Evolutionary conservation across 345 rosid species (phyloP), one percentile per base, ranked within the genome.

Genomic region (Hypericum androsaemum): DNA sequence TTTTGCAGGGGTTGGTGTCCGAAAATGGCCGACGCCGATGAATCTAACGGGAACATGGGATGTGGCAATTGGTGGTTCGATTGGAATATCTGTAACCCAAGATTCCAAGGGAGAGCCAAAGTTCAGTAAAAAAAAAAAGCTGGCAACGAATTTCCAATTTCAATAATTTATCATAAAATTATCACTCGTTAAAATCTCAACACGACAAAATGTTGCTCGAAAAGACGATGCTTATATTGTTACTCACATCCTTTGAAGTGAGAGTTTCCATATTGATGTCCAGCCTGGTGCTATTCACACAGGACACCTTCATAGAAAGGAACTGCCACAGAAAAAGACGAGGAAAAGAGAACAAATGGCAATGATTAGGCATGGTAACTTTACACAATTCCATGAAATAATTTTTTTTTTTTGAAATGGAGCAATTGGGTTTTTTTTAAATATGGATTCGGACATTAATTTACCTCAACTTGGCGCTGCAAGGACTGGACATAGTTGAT

Each of bases 391-490:
- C 37, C 46, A 35, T 42, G 50, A n/a, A 12, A 42, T 10, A 10
- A 9, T n/a, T 22, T n/a, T 35, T 17, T n/a, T n/a, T n/a, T n/a
- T n/a, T n/a, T n/a, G n/a, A 22, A 22, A 22, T 22, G 4, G 2
- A 22, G 32, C 32, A 22, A 22, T 22, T 22, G 32, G 32, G 32
- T 22, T 22, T 22, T 22, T n/a, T 22, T 22, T 1, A 22, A 1
- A 22, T 1, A 22, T 22, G 32, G 32, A 22, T 22, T 22, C 2
- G 32, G 32, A 22, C 32, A 22, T 22, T 22, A 41, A 32, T 38
- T 70, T 79, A 90, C 98, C 96, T 87, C 98, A 55, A 88, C 98
- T 73, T 90, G 96, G 15, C 72, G 80, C 62, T 87, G 96, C 59
- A 87, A 72, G 67, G 96, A 87, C 80, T 84, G 96, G 16, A 87